Conservation (phyloP, 371 early-diverging fungal species). For the Apophysomyces sp. region DNA sequence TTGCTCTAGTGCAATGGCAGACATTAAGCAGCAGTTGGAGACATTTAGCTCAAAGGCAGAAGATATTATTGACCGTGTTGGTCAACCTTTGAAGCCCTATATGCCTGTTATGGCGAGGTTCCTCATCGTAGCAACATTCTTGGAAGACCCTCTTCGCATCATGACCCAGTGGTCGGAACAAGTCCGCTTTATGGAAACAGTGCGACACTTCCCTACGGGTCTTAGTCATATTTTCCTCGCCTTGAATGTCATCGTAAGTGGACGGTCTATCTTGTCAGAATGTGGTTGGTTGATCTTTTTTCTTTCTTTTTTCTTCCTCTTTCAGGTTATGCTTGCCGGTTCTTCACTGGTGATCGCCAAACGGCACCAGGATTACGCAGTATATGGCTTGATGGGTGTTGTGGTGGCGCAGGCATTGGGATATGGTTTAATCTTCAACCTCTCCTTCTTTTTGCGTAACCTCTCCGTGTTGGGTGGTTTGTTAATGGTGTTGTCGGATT, state of each 20-base stretch:
- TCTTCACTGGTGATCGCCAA: conserved; percentile 81
- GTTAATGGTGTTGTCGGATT: conserved; percentile 82
- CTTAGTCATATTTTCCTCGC: conserved; percentile 76
- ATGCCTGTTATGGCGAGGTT: conserved; percentile 85
- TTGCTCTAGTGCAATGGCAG: conserved; percentile 10
- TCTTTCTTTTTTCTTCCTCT: neutral
- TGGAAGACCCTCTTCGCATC: conserved; percentile 90
- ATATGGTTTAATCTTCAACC: conserved; percentile 88
- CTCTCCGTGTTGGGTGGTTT: conserved; percentile 89
- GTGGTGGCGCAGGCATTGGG: conserved; percentile 84
- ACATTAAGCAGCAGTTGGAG: conserved; percentile 17
- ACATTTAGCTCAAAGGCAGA: conserved; percentile 18
- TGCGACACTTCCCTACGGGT: conserved; percentile 74
- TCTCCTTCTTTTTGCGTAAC: conserved; percentile 83
- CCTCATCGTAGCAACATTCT: conserved; percentile 90
- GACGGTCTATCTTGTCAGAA: neutral
- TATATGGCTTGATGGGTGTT: conserved; percentile 72
- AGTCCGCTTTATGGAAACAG: conserved; percentile 70
- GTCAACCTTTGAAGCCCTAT: conserved; percentile 82
- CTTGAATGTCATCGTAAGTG: conserved; percentile 69
- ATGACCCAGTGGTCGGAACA: conserved; percentile 86
- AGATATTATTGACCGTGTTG: conserved; percentile 58
- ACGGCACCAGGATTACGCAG: conserved; percentile 74
- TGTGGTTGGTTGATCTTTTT: neutral
- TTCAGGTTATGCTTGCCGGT: conserved; percentile 68